Percentiles rank a stretch among this genome's conserved stretches.
phyloP scores from a whole-genome alignment of 164 flowering plant species.

The Berberis thunbergii region DNA sequence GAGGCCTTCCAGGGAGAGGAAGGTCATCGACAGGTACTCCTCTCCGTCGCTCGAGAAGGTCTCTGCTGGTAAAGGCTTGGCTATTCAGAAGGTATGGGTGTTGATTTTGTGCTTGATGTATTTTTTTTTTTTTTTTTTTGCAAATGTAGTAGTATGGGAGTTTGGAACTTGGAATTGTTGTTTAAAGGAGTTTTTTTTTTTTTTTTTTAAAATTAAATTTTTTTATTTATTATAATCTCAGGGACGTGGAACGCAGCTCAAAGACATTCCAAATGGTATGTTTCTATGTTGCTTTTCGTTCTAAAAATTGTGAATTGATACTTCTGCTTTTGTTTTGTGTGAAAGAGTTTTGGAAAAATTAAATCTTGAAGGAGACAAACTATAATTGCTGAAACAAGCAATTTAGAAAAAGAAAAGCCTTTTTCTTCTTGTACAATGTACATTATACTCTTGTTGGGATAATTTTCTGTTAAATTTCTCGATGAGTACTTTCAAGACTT shows the following conservation, averaged over 20 bases:
- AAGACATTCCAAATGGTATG: conserved; percentile 80
- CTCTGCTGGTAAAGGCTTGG: conserved; percentile 28
- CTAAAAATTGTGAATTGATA: background rate
- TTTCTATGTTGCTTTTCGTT: background rate
- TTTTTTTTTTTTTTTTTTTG: background rate
- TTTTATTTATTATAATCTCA: conserved; percentile 16
- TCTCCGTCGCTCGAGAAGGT: conserved; percentile 23
- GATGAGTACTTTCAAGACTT: no score
- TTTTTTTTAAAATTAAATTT: background rate
- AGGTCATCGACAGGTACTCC: conserved; percentile 56
- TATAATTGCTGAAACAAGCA: no score
- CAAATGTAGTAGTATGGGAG: no score
- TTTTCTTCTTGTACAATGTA: no score
- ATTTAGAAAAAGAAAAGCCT: no score
- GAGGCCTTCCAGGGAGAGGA: conserved; percentile 42
- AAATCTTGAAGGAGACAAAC: no score
- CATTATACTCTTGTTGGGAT: no score
- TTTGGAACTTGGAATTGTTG: background rate
- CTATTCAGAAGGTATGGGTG: conserved; percentile 55
- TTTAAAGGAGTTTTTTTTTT: background rate
- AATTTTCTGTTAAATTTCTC: no score
- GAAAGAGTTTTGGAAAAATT: background rate
- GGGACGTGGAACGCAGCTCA: conserved; percentile 68
- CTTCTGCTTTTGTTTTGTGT: background rate
- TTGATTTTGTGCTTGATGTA: background rate